phyloP scores from a whole-genome alignment of 148 eudicot genomes.

The Vaccinium darrowii region DNA sequence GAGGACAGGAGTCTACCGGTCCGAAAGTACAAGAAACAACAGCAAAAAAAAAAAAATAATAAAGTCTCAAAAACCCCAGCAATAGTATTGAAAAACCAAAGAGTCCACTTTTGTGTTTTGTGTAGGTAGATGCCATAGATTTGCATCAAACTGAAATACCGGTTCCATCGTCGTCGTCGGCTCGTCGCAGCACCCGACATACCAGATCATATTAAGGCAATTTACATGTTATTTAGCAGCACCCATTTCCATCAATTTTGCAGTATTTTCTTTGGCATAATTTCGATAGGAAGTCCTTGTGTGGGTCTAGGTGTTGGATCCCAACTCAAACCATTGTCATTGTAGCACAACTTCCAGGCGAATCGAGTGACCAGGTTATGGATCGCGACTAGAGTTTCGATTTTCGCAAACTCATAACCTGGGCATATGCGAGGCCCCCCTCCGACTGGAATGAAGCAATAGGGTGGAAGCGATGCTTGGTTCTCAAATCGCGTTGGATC shows the following conservation, averaged over 20 bases:
- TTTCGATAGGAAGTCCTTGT: conserved; percentile 38
- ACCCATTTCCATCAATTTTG: background rate
- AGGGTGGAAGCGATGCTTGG: conserved; percentile 40
- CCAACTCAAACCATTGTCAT: conserved; percentile 31
- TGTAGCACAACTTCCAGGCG: conserved; percentile 43
- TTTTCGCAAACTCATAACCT: conserved; percentile 49
- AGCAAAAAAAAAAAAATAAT: too few relatives aligned
- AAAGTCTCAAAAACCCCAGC: too few relatives aligned
- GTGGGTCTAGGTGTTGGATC: conserved; percentile 43
- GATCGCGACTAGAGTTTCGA: conserved; percentile 39
- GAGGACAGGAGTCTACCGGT: too few relatives aligned
- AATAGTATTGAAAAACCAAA: too few relatives aligned
- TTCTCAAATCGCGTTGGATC: conserved; percentile 43
- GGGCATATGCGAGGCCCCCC: conserved; percentile 51
- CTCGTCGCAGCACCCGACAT: too few relatives aligned
- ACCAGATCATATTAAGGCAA: too few relatives aligned
- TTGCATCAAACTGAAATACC: too few relatives aligned
- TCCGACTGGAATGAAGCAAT: conserved; percentile 44
- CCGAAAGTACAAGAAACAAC: too few relatives aligned
- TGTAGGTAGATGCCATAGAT: too few relatives aligned
- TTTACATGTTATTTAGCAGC: too few relatives aligned
- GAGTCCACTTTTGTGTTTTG: too few relatives aligned
- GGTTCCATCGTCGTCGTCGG: too few relatives aligned
- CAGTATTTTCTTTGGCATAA: conserved; percentile 17
- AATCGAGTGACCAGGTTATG: conserved; percentile 41